Conservation (phyloP, 305 asterid species). For the Solanum chacoense region DNA sequence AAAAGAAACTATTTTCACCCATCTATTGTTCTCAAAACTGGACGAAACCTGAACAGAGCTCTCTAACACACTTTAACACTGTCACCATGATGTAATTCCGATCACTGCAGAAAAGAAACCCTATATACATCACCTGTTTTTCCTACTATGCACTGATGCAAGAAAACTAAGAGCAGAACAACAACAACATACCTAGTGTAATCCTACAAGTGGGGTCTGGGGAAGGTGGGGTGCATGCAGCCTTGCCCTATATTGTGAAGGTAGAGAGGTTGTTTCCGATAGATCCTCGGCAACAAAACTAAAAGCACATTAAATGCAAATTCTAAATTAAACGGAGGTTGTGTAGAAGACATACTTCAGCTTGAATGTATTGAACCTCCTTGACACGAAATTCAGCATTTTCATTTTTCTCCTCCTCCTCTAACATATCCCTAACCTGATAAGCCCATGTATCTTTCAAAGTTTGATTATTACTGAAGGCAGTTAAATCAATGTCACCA, state of each 20-base stretch:
- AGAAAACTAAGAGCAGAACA: neutral
- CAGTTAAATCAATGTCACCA: slow-evolving; percentile 13
- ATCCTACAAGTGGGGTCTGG: neutral
- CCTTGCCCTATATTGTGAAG: neutral
- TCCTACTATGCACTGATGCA: neutral
- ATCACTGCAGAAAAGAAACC: neutral
- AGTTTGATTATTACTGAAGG: slow-evolving; percentile 12
- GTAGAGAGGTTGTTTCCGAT: neutral
- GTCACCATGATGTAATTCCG: neutral
- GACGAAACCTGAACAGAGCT: neutral
- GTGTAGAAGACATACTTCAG: slow-evolving; percentile 15
- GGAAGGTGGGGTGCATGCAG: neutral
- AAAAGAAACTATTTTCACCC: neutral
- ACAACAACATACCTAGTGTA: neutral
- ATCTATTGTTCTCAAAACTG: neutral
- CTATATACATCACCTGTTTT: neutral
- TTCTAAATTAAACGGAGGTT: neutral
- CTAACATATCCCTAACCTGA: slow-evolving; percentile 2
- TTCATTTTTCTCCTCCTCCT: slow-evolving; percentile 6
- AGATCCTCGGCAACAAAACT: neutral
- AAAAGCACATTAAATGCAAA: neutral
- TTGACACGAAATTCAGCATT: slow-evolving; percentile 7
- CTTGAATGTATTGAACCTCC: slow-evolving; percentile 11
- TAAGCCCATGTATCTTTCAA: slow-evolving; percentile 9
- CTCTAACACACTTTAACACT: neutral